phyloP scores from a whole-genome alignment of 352 stramenopile genomes.

The Globisporangium heterothallicum region DNA sequence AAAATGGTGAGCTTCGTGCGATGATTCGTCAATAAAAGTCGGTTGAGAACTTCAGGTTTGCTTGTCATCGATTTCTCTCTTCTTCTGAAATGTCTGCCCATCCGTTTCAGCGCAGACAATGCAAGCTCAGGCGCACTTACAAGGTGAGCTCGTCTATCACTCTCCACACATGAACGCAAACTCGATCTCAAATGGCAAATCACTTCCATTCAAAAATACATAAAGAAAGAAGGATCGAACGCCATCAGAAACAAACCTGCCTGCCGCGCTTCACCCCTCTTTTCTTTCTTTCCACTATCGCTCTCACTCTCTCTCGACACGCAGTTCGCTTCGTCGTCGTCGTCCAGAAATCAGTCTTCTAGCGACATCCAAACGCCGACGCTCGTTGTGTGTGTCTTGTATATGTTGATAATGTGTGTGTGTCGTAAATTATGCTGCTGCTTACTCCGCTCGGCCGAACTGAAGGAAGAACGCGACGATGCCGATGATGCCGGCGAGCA shows the following conservation, averaged over 20 bases:
- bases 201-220: background rate
- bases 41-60: constrained; percentile 8
- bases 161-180: no score
- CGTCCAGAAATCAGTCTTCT: background rate
- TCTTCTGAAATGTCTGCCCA: background rate
- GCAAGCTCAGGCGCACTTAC: no score
- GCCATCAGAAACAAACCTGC: background rate
- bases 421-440: constrained; percentile 10
- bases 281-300: background rate
- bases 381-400: constrained; percentile 1
- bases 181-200: no score
- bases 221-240: background rate
- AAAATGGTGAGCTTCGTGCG: background rate
- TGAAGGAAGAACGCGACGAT: constrained; percentile 58
- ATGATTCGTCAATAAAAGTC: constrained; percentile 9
- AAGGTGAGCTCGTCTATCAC: background rate
- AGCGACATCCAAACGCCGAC: background rate
- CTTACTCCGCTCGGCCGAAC: constrained; percentile 24
- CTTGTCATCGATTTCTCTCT: background rate
- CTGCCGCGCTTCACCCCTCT: background rate
- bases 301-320: constrained; percentile 2
- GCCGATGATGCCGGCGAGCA: constrained; percentile 45
- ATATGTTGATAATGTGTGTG: background rate
- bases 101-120: background rate
- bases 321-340: background rate